Evolutionary conservation across 345 rosid species (phyloP).

Genomic region (Populus simonii): DNA sequence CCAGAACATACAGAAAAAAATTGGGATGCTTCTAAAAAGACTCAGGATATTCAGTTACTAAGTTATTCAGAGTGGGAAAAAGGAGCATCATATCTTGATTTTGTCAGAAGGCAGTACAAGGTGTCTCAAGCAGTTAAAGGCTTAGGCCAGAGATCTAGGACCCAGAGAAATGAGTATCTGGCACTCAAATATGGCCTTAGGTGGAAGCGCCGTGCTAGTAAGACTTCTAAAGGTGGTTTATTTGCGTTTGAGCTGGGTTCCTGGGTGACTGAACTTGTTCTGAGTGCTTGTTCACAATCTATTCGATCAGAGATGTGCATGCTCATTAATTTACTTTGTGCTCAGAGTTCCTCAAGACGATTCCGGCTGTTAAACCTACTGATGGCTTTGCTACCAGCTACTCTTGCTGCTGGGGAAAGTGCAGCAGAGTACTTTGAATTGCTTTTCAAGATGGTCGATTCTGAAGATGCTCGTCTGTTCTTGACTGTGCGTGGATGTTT

Average conservation of each 20-base stretch:
- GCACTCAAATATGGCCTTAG: constrained; percentile 86
- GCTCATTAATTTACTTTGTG: constrained; percentile 77
- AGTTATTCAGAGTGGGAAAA: constrained; percentile 97
- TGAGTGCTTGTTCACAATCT: constrained; percentile 97
- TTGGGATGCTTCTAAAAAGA: constrained; percentile 59
- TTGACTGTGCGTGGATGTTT: constrained; percentile 89
- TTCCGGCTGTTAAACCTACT: constrained; percentile 78
- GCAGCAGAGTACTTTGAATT: constrained; percentile 94
- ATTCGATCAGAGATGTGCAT: constrained; percentile 98
- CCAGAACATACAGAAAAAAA: constrained; percentile 59
- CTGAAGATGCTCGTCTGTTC: constrained; percentile 90
- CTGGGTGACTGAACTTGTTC: constrained; percentile 94
- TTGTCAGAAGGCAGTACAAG: constrained; percentile 96
- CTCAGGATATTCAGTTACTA: constrained; percentile 73
- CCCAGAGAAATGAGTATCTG: constrained; percentile 74
- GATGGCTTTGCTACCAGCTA: constrained; percentile 75
- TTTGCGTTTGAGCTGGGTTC: constrained; percentile 87
- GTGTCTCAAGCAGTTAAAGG: constrained; percentile 72
- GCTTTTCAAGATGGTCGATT: constrained; percentile 84
- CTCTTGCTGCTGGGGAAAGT: constrained; percentile 93
- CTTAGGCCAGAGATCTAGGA: constrained; percentile 62
- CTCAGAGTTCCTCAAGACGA: constrained; percentile 76
- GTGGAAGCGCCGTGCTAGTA: constrained; percentile 75
- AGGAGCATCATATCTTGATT: constrained; percentile 96
- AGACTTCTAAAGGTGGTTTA: constrained; percentile 58